These are phyloP conservation scores for Russula sp. DNA, from an alignment of 768 basidiomycete species.

Conservation along the genomic window DNA sequence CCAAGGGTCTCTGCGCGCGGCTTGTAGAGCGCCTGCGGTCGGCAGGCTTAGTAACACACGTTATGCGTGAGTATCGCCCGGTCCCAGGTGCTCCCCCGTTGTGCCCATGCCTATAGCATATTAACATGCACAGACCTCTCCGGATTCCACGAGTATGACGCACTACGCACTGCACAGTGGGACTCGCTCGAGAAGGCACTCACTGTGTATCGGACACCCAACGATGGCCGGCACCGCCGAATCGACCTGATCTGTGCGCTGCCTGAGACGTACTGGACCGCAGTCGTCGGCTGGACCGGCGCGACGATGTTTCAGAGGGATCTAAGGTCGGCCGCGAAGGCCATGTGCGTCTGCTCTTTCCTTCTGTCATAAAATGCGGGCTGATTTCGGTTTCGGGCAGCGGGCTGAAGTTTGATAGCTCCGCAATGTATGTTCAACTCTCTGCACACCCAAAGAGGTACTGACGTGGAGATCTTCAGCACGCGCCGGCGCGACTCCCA, in stretches of 20 bases:
- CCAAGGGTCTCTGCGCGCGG: constrained; percentile 57
- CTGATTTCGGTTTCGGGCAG: constrained; percentile 32
- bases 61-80: constrained; percentile 59
- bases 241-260: constrained; percentile 81
- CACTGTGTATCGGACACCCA: constrained; percentile 68
- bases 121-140: constrained; percentile 43
- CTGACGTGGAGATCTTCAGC: constrained; percentile 31
- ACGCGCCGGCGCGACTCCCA: constrained; percentile 61
- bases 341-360: constrained; percentile 35
- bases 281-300: constrained; percentile 89
- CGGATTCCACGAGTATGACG: constrained; percentile 51
- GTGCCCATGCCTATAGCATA: background rate
- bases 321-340: constrained; percentile 67
- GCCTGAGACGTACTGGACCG: constrained; percentile 78
- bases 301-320: constrained; percentile 89
- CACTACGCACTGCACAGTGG: constrained; percentile 54
- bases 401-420: constrained; percentile 80
- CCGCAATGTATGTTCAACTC: constrained; percentile 4
- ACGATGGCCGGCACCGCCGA: constrained; percentile 41
- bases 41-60: constrained; percentile 67
- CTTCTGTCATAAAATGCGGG: background rate
- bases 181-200: constrained; percentile 83
- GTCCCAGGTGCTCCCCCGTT: background rate
- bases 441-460: background rate
- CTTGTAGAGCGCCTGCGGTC: constrained; percentile 52